Evolutionary conservation across 164 flowering plant genomes (phyloP).

Genomic region (Annona cherimola): DNA sequence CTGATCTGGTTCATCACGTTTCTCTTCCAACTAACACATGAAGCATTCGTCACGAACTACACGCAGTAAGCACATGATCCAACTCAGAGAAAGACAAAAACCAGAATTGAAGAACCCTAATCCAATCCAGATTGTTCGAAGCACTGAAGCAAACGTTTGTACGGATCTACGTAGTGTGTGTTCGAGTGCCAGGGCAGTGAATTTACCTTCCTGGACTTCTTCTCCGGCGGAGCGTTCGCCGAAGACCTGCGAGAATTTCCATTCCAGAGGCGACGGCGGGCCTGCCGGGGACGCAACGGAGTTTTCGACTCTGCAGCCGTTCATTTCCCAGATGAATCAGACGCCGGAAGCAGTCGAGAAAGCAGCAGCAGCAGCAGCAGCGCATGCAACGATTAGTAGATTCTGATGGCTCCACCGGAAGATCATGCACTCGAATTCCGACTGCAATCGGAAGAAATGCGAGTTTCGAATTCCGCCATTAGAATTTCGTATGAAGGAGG

Average conservation of each 20-base stretch:
- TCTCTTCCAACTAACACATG: not conserved
- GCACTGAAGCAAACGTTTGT: not conserved
- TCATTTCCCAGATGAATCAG: not conserved
- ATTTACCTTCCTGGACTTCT: conserved; percentile 76
- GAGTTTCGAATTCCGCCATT: conserved; percentile 1
- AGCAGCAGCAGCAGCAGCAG: no score
- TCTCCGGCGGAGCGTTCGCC: conserved; percentile 79
- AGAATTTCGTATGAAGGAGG: not conserved
- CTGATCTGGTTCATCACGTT: not conserved
- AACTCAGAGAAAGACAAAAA: not conserved
- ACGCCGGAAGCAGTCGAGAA: not conserved
- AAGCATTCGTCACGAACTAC: not conserved
- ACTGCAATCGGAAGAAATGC: not conserved
- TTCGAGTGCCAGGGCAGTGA: not conserved
- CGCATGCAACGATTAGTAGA: not conserved
- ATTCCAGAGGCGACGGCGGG: conserved; percentile 52
- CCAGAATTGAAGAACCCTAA: not conserved
- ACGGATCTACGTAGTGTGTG: not conserved
- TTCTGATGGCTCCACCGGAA: not conserved
- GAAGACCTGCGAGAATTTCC: conserved; percentile 89
- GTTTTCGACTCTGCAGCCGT: not conserved
- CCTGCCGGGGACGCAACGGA: conserved; percentile 14
- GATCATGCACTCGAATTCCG: not conserved
- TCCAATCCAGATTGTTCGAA: not conserved
- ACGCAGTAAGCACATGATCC: not conserved